Conservation (phyloP, 2,329 filamentous ascomycete genomes). For the Epicoccum nigrum region DNA sequence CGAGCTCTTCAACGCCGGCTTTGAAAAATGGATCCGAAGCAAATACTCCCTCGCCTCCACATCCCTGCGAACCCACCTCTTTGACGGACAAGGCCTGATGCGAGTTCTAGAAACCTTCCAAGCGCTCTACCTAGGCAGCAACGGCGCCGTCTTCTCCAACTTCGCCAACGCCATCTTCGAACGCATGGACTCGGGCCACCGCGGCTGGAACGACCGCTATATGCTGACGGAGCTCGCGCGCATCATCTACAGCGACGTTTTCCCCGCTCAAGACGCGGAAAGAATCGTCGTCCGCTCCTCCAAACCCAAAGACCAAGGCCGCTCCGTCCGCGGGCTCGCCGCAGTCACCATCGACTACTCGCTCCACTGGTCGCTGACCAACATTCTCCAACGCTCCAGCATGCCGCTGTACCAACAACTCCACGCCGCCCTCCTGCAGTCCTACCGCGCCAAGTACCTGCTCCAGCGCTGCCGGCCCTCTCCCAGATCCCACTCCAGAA, state of each 20-base stretch:
- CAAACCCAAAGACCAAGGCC: conserved; percentile 56
- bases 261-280: conserved; percentile 61
- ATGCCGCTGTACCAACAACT: conserved; percentile 72
- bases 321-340: conserved; percentile 68
- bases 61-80: conserved; percentile 69
- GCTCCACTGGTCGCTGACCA: conserved; percentile 66
- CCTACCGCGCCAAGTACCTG: conserved; percentile 71
- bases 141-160: conserved; percentile 70
- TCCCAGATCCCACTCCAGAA: too few relatives aligned
- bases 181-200: conserved; percentile 67
- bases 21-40: conserved; percentile 77
- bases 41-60: conserved; percentile 74
- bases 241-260: conserved; percentile 65
- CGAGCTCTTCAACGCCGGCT: conserved; percentile 73
- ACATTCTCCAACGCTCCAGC: conserved; percentile 72
- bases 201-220: conserved; percentile 80
- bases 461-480: conserved; percentile 59
- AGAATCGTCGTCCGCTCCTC: conserved; percentile 65
- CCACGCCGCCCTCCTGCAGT: conserved; percentile 78
- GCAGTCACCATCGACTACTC: conserved; percentile 71
- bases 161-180: conserved; percentile 76
- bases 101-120: conserved; percentile 70
- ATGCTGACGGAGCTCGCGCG: conserved; percentile 78
- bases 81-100: conserved; percentile 71
- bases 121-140: conserved; percentile 75